A percentile compares a stretch with the other conserved stretches of the same genome.
These are phyloP conservation scores for Rhizophagus sp. DNA, from an alignment of 192 early-diverging fungal species.

Conservation along the genomic window DNA sequence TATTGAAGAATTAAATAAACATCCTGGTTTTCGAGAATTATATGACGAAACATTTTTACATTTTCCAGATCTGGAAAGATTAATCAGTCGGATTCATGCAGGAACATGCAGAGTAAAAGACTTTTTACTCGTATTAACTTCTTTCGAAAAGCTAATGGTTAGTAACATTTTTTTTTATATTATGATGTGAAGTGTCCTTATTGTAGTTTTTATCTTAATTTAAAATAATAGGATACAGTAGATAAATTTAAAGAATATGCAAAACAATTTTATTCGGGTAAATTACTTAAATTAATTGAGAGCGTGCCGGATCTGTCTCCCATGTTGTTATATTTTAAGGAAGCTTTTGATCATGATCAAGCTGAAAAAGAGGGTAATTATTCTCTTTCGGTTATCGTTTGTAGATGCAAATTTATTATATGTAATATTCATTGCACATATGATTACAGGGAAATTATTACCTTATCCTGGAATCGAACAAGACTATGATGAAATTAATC, in stretches of 20 bases:
- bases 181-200: not conserved
- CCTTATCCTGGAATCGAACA: conserved; percentile 74
- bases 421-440: not conserved
- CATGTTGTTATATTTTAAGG: conserved; percentile 68
- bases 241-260: conserved; percentile 36
- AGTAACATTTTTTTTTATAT: conserved; percentile 13
- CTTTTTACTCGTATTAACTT: conserved; percentile 70
- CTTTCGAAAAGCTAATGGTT: conserved; percentile 55
- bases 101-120: conserved; percentile 84
- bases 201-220: not conserved
- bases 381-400: not conserved
- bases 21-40: conserved; percentile 50
- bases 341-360: conserved; percentile 72
- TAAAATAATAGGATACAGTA: conserved; percentile 36
- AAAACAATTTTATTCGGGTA: conserved; percentile 54
- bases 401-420: not conserved
- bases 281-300: conserved; percentile 50
- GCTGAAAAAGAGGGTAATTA: conserved; percentile 58
- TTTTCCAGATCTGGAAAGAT: conserved; percentile 88
- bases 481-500: conserved; percentile 73
- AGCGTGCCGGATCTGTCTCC: conserved; percentile 57
- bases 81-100: conserved; percentile 88
- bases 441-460: conserved; percentile 39
- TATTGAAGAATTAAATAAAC: conserved; percentile 75
- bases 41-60: conserved; percentile 46